phyloP scores from a whole-genome alignment of 805 yeast genomes.

The Starmerella floris region DNA sequence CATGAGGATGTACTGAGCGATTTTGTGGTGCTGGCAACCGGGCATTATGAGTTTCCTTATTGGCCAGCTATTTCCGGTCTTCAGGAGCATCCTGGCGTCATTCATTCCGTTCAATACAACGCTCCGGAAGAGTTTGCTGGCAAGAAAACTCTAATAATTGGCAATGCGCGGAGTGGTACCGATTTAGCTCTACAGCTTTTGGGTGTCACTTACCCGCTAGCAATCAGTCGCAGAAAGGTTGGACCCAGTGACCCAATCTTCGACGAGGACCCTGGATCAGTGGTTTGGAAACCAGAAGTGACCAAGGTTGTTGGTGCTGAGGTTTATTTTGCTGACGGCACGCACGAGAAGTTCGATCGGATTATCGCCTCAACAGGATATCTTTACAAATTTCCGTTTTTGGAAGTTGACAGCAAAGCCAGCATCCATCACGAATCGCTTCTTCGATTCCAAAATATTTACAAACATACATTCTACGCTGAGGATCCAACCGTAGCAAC shows the following conservation, averaged over 20 bases:
- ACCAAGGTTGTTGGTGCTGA: slow-evolving; percentile 28
- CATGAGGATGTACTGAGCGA: slow-evolving; percentile 30
- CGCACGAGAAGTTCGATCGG: slow-evolving; percentile 36
- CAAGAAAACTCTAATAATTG: slow-evolving; percentile 46
- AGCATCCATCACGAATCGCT: slow-evolving; percentile 30
- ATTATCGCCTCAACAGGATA: slow-evolving; percentile 68
- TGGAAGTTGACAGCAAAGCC: slow-evolving; percentile 21
- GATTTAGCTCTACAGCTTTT: slow-evolving; percentile 56
- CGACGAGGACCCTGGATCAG: slow-evolving; percentile 24
- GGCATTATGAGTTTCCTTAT: slow-evolving; percentile 49
- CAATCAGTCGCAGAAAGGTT: slow-evolving; percentile 36
- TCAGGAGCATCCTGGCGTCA: slow-evolving; percentile 22
- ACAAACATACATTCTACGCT: slow-evolving; percentile 45
- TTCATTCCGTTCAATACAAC: slow-evolving; percentile 48
- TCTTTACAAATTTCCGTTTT: slow-evolving; percentile 49
- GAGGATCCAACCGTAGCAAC: slow-evolving; percentile 52
- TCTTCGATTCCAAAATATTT: slow-evolving; percentile 37
- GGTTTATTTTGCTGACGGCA: slow-evolving; percentile 40
- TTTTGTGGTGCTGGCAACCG: slow-evolving; percentile 50
- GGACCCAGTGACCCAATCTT: slow-evolving; percentile 31
- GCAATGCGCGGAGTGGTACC: slow-evolving; percentile 63
- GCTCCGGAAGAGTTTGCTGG: slow-evolving; percentile 33
- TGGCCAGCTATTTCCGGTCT: slow-evolving; percentile 43
- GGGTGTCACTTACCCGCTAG: slow-evolving; percentile 31
- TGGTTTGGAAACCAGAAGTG: slow-evolving; percentile 27